Percentiles rank a stretch among this genome's conserved stretches.
These are phyloP conservation scores for Pseudogymnoascus pannorum DNA, from an alignment of 2,329 filamentous ascomycete species.

Conservation along the genomic window DNA sequence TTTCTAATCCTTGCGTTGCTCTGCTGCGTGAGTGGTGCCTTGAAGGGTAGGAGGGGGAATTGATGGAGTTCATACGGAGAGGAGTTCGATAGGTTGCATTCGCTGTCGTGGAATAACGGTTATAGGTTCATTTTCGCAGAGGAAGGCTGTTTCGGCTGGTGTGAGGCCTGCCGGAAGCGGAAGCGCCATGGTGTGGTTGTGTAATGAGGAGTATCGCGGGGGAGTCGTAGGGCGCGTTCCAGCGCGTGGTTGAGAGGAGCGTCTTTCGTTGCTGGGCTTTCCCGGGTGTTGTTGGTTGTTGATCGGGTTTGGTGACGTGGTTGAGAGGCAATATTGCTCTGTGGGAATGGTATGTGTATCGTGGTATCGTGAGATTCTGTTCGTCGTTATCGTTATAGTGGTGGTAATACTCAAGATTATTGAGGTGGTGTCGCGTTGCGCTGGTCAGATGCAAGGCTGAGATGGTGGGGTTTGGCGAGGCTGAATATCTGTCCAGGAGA, in stretches of 20 bases:
- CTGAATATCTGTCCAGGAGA: too few species aligned
- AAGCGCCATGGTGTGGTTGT: conserved; percentile 24
- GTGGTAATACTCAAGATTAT: background rate
- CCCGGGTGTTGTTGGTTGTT: background rate
- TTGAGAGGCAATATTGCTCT: background rate
- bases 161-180: conserved; percentile 49
- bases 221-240: background rate
- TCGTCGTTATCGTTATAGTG: background rate
- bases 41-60: conserved; percentile 55
- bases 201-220: background rate
- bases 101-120: conserved; percentile 87
- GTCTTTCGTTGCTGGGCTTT: background rate
- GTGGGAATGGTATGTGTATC: background rate
- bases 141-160: conserved; percentile 82
- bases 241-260: background rate
- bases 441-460: background rate
- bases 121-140: conserved; percentile 96
- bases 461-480: too few species aligned
- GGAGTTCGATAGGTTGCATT: conserved; percentile 75
- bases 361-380: background rate
- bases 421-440: background rate
- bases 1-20: background rate
- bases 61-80: conserved; percentile 59
- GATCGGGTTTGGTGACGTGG: background rate
- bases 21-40: background rate